Evolutionary conservation across 1,284 basidiomycete species (phyloP), one percentile per base, ranked within the genome.

Genomic region (Cystobasidiaceae sp.): DNA sequence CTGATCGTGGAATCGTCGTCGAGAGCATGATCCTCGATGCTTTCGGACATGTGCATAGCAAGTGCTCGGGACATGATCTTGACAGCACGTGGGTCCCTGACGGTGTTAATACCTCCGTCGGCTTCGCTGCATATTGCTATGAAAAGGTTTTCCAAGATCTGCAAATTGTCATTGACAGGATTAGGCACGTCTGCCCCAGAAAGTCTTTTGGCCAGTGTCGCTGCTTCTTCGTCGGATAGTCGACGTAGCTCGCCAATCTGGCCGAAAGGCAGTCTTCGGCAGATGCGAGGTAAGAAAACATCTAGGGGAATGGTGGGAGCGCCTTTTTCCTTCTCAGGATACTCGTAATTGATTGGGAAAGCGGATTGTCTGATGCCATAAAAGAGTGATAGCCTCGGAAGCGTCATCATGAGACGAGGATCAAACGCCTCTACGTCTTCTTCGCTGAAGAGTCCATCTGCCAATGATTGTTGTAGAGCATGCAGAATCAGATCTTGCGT

Each of bases 241-340:
- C 13, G 30, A 17, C 32, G 32, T n/a, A 52, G 9, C 0, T 43
- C 28, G 7, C 34, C 28, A 11, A 52, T 23, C 11, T 21, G n/a
- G 4, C 8, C 19, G 41, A 41, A 39, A 13, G 60, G 60, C 2
- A 62, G 60, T 11, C 33, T 52, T 28, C 60, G 17, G 41, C 60
- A 62, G 19, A 62, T 43, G 15, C 60, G 34, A 30, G 60, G 60
- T 15, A 62, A 50, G 37, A 62, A 62, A n/a, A 62, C 60, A 25
- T 62, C 49, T 39, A 59, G 30, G 13, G 34, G 49, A 21, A 54
- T 30, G 13, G 33, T 44, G 41, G 17, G 25, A 15, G 21, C 21
- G 4, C 54, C 34, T 13, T 25, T 19, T 48, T 54, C 37, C 23
- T n/a, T 43, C 11, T n/a, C n/a, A n/a, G n/a, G n/a, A n/a, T n/a